These are phyloP conservation scores for Fusarium veterinarium DNA, from an alignment of 2,329 filamentous ascomycete species.

Conservation along the genomic window DNA sequence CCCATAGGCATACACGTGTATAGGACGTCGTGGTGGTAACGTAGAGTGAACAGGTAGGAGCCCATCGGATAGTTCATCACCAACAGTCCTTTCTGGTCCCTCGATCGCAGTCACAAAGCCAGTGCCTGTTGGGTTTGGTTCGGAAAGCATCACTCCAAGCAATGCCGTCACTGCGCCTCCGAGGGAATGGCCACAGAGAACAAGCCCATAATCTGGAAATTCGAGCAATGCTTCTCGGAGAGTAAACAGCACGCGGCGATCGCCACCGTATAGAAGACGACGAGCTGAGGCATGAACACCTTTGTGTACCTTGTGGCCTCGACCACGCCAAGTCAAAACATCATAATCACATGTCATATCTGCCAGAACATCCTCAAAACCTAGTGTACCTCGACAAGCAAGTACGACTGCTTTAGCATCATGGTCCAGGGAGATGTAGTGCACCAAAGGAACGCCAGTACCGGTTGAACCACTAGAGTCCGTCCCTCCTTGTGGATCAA, in stretches of 20 bases:
- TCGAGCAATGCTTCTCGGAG: conserved; percentile 73
- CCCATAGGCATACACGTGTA: conserved; percentile 84
- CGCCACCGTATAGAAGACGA: conserved; percentile 73
- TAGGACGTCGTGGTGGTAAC: conserved; percentile 74
- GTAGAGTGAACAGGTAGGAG: conserved; percentile 54
- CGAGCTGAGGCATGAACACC: conserved; percentile 78
- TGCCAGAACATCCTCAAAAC: conserved; percentile 78
- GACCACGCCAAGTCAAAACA: conserved; percentile 71
- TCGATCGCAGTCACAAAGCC: conserved; percentile 72
- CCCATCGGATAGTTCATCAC: conserved; percentile 46
- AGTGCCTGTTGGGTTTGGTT: conserved; percentile 65
- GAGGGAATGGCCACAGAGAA: conserved; percentile 76
- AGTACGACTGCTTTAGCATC: conserved; percentile 78
- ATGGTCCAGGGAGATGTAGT: conserved; percentile 79
- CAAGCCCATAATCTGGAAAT: conserved; percentile 75
- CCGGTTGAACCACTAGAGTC: conserved; percentile 73
- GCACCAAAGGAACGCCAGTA: conserved; percentile 76
- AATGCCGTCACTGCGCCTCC: conserved; percentile 77
- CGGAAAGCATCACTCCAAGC: conserved; percentile 76
- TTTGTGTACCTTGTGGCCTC: conserved; percentile 77
- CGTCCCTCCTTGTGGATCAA: conserved; percentile 75
- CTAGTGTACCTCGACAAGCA: conserved; percentile 77
- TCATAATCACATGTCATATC: conserved; percentile 82
- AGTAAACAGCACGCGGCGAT: conserved; percentile 73
- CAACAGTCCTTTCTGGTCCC: conserved; percentile 57